Percentiles rank a stretch among this genome's conserved stretches.
These are phyloP conservation scores for Cichorium intybus DNA, from an alignment of 140 eudicot genomes.

Conservation along the genomic window DNA sequence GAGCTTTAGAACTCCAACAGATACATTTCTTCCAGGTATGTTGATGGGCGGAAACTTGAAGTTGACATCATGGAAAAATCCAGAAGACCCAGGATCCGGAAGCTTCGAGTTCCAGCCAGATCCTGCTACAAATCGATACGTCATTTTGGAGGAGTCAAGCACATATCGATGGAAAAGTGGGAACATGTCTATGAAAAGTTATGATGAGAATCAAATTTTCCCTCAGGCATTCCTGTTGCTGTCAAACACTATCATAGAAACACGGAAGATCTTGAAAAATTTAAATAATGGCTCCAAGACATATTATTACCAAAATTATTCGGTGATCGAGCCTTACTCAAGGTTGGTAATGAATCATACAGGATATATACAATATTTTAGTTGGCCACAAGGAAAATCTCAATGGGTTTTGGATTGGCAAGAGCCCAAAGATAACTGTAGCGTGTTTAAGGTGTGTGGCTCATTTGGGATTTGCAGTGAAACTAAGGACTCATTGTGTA, in stretches of 20 bases:
- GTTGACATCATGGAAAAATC: conserved; percentile 32
- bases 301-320: neutral
- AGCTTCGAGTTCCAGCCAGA: conserved; percentile 7
- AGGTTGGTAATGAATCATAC: conserved; percentile 7
- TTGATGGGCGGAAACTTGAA: neutral
- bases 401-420: conserved; percentile 31
- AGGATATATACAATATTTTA: conserved; percentile 5
- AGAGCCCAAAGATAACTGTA: conserved; percentile 32
- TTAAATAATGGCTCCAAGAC: too few species aligned
- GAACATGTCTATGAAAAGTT: neutral
- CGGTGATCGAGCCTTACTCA: neutral
- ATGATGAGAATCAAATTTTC: neutral
- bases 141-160: neutral
- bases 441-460: conserved; percentile 28
- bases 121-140: neutral
- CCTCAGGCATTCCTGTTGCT: neutral
- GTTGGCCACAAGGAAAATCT: neutral
- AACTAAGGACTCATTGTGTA: neutral
- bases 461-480: conserved; percentile 17
- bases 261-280: neutral
- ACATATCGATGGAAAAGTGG: neutral
- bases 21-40: conserved; percentile 57
- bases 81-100: conserved; percentile 21
- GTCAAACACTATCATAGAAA: neutral
- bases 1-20: conserved; percentile 36